phyloP scores from a whole-genome alignment of 805 yeast genomes.

The Suhomyces kilbournensis region DNA sequence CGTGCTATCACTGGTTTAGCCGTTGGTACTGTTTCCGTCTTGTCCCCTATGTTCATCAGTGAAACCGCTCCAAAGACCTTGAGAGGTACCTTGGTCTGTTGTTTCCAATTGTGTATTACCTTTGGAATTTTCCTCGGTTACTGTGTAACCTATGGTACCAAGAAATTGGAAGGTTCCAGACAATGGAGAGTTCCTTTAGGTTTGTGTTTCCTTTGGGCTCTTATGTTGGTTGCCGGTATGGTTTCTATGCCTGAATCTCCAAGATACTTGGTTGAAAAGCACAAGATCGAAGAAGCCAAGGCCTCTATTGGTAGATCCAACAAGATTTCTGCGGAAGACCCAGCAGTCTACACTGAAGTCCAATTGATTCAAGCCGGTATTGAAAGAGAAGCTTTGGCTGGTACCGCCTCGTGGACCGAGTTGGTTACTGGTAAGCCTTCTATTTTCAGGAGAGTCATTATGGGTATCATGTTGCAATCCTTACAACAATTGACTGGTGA shows the following conservation, averaged over 20 bases:
- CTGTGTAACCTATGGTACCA: conserved; percentile 26
- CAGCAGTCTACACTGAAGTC: conserved; percentile 23
- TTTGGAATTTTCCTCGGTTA: conserved; percentile 28
- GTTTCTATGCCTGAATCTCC: conserved; percentile 29
- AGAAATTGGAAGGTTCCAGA: conserved; percentile 19
- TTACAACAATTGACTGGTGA: conserved; percentile 63
- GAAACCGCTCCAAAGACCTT: conserved; percentile 27
- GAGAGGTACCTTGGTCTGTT: conserved; percentile 28
- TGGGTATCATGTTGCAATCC: conserved; percentile 30
- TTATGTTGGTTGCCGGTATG: conserved; percentile 23
- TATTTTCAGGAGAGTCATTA: conserved; percentile 21
- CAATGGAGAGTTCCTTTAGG: conserved; percentile 31
- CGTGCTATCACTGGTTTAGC: conserved; percentile 27
- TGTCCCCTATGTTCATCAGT: conserved; percentile 25
- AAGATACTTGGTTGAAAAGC: conserved; percentile 23
- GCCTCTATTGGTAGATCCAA: conserved; percentile 24
- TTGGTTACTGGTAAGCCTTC: conserved; percentile 27
- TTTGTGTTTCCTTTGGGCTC: conserved; percentile 27
- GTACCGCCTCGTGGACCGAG: conserved; percentile 25
- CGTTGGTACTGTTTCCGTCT: conserved; percentile 25
- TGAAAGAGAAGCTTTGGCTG: conserved; percentile 26
- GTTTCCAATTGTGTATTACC: conserved; percentile 27
- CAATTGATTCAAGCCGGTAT: conserved; percentile 29
- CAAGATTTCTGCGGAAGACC: conserved; percentile 21
- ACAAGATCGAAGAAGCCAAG: conserved; percentile 25